phyloP scores from a whole-genome alignment of 345 rosid species.

The Brassica incana region DNA sequence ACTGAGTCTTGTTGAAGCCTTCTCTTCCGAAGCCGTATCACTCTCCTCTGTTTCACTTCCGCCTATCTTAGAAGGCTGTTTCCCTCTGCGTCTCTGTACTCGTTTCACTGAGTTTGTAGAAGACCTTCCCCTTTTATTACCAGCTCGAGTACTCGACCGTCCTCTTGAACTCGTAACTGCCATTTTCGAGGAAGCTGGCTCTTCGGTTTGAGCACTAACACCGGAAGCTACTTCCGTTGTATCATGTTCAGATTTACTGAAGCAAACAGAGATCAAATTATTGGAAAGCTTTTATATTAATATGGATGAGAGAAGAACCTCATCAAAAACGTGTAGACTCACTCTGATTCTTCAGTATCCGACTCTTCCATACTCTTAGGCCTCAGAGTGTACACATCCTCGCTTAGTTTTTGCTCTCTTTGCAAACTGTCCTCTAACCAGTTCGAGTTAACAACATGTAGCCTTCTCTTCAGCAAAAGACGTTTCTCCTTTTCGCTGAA shows the following conservation, averaged over 20 bases:
- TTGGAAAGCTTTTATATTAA: not conserved
- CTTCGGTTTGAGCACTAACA: constrained; percentile 24
- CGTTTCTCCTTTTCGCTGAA: constrained; percentile 50
- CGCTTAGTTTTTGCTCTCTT: constrained; percentile 55
- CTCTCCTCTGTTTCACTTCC: constrained; percentile 56
- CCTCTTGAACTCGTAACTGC: constrained; percentile 56
- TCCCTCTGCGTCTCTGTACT: constrained; percentile 48
- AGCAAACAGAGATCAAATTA: constrained; percentile 19
- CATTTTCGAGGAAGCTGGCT: constrained; percentile 32
- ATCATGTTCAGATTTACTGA: constrained; percentile 48
- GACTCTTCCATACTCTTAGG: constrained; percentile 46
- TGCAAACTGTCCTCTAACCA: constrained; percentile 83
- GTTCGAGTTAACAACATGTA: constrained; percentile 58
- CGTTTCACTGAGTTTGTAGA: constrained; percentile 39
- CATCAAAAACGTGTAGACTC: constrained; percentile 29
- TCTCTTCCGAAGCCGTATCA: constrained; percentile 40
- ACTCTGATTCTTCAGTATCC: constrained; percentile 48
- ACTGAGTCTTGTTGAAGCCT: constrained; percentile 13
- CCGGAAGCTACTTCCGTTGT: constrained; percentile 30
- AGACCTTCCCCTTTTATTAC: constrained; percentile 45
- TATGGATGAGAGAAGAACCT: not conserved
- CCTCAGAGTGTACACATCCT: constrained; percentile 65
- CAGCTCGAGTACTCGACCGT: constrained; percentile 46
- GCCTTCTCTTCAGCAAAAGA: constrained; percentile 46
- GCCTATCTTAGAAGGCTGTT: constrained; percentile 56